These are phyloP conservation scores for Exophiala oligosperma DNA, from an alignment of 2,329 filamentous ascomycete genomes.

Conservation along the genomic window DNA sequence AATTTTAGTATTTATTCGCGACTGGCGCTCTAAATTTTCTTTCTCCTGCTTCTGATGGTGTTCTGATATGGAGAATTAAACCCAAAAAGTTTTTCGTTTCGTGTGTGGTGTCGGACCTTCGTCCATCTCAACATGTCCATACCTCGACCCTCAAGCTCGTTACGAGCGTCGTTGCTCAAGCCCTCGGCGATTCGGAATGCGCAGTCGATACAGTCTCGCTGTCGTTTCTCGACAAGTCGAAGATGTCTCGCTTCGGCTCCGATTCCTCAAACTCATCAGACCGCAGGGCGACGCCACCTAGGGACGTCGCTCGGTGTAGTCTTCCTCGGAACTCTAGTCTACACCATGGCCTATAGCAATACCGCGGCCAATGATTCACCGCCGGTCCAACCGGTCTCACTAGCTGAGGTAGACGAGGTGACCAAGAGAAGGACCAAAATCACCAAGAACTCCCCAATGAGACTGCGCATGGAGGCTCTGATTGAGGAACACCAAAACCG, in stretches of 20 bases:
- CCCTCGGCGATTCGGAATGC: neutral
- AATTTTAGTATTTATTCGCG: neutral
- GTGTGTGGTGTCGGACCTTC: neutral
- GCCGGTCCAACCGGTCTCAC: conserved; percentile 46
- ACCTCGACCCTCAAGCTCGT: conserved; percentile 11
- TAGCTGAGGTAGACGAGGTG: conserved; percentile 81
- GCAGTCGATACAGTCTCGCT: neutral
- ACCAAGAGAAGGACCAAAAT: conserved; percentile 77
- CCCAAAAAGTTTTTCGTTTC: conserved; percentile 1
- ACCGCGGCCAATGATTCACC: conserved; percentile 28
- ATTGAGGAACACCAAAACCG: conserved; percentile 89
- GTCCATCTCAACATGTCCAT: conserved; percentile 8
- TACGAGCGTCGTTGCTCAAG: conserved; percentile 10
- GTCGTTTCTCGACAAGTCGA: conserved; percentile 33
- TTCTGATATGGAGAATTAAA: neutral
- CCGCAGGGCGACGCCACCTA: conserved; percentile 48
- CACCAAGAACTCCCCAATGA: conserved; percentile 83
- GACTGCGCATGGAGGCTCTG: conserved; percentile 93
- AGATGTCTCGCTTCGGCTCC: neutral
- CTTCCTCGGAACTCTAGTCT: conserved; percentile 50
- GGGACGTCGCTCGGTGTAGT: conserved; percentile 51
- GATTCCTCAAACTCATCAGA: conserved; percentile 31
- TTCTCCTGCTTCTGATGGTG: neutral
- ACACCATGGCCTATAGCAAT: conserved; percentile 48
- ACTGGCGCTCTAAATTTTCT: neutral